phyloP scores from a whole-genome alignment of 495 filamentous ascomycete genomes.

The Talaromyces thailandensis region DNA sequence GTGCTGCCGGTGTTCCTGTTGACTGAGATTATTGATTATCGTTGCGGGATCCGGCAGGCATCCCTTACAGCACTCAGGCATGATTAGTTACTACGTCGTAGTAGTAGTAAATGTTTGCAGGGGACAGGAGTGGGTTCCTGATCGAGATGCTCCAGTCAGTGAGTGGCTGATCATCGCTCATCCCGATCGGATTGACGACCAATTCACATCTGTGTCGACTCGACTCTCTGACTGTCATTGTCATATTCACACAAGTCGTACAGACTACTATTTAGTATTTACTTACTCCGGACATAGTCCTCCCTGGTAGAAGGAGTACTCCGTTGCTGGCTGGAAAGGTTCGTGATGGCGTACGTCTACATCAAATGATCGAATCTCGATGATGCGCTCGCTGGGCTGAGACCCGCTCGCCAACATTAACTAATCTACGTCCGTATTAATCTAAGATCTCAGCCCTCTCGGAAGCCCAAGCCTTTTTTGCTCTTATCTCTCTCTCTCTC shows the following conservation, averaged over 20 bases:
- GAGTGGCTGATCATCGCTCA: no score
- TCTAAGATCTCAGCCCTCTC: not conserved
- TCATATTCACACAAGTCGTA: no score
- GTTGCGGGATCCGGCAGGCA: not conserved
- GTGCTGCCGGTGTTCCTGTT: constrained; percentile 10
- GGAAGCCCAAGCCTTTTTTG: not conserved
- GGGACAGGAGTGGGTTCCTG: not conserved
- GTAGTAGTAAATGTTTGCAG: no score
- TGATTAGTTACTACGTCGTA: no score
- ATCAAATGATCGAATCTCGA: not conserved
- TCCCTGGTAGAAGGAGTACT: no score
- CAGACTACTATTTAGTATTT: no score
- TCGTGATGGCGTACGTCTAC: not conserved
- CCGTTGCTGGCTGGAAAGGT: not conserved
- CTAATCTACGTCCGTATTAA: no score
- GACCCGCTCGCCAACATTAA: constrained; percentile 1
- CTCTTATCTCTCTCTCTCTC: not conserved
- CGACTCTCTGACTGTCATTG: no score
- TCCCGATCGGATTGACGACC: no score
- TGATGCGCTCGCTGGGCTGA: not conserved
- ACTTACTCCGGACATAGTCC: no score
- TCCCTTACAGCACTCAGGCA: constrained; percentile 1
- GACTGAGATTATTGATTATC: not conserved
- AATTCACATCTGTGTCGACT: no score
- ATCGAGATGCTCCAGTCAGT: not conserved